Evolutionary conservation across 78 protist species (phyloP).

Genomic region (Corallochytrium limacisporum): DNA sequence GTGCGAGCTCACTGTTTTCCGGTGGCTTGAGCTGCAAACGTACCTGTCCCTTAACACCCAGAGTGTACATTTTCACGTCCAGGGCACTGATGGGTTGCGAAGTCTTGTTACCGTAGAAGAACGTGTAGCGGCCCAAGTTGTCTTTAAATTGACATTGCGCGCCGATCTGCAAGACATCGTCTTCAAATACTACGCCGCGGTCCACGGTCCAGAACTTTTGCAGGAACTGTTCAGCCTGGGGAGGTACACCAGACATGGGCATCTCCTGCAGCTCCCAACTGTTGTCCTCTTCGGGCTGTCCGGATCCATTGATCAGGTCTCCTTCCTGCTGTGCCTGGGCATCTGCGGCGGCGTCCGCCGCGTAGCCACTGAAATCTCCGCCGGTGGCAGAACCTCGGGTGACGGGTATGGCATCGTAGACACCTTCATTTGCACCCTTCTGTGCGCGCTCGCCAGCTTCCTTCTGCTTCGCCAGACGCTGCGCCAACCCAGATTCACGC

Average conservation of each 20-base stretch:
- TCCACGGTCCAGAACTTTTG: not conserved
- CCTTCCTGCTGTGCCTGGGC: too few relatives aligned
- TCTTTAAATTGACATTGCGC: conserved; percentile 31
- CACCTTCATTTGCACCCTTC: not conserved
- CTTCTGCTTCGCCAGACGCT: not conserved
- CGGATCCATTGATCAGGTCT: too few relatives aligned
- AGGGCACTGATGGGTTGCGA: conserved; percentile 20
- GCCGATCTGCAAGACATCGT: conserved; percentile 44
- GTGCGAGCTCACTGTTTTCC: not conserved
- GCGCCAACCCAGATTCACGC: conserved; percentile 21
- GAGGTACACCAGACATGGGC: too few relatives aligned
- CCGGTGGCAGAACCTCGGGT: too few relatives aligned
- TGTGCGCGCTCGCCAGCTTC: not conserved
- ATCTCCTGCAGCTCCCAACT: too few relatives aligned
- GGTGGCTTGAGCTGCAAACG: not conserved
- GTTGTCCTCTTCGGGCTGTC: too few relatives aligned
- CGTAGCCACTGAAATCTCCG: too few relatives aligned
- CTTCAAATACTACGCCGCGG: conserved; percentile 56
- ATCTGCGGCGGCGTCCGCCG: too few relatives aligned
- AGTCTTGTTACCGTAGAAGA: conserved; percentile 42
- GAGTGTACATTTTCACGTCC: not conserved
- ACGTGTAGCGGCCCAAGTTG: conserved; percentile 19
- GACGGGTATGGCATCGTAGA: not conserved
- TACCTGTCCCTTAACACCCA: too few relatives aligned
- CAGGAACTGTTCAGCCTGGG: not conserved